phyloP scores from a whole-genome alignment of 805 yeast genomes.

The Yamadazyma philogaea region DNA sequence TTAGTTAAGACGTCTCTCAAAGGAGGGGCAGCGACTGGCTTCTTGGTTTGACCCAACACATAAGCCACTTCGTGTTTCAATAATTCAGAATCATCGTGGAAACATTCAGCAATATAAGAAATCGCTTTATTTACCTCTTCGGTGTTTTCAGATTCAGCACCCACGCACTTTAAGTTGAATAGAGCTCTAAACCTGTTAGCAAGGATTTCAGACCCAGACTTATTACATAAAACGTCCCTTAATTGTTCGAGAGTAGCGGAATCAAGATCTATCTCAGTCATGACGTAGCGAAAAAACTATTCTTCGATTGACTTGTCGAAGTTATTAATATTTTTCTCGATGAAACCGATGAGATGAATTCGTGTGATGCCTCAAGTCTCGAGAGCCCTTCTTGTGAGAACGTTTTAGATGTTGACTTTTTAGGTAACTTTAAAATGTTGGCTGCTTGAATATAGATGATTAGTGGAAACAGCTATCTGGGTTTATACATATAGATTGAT shows the following conservation, averaged over 20 bases:
- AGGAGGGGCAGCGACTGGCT: conserved; percentile 70
- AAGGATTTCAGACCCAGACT: conserved; percentile 64
- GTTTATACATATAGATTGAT: no score
- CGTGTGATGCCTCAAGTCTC: conserved; percentile 1
- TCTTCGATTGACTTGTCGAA: background rate
- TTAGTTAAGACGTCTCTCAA: conserved; percentile 69
- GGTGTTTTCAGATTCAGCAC: conserved; percentile 60
- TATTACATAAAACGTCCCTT: conserved; percentile 67
- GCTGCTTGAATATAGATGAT: no score
- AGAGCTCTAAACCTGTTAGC: conserved; percentile 92
- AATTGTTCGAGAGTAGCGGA: conserved; percentile 55
- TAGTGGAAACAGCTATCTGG: no score
- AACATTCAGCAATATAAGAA: conserved; percentile 81
- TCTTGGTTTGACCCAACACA: conserved; percentile 93
- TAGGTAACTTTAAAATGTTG: no score
- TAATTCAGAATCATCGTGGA: conserved; percentile 77
- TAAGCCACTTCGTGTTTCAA: conserved; percentile 97
- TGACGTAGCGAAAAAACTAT: conserved; percentile 8
- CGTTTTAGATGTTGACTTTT: no score
- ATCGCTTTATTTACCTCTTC: conserved; percentile 64
- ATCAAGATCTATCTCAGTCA: conserved; percentile 40
- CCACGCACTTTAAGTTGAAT: conserved; percentile 83
- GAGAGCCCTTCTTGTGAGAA: background rate
- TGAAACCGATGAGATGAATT: conserved; percentile 6
- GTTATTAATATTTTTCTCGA: conserved; percentile 7